phyloP scores from a whole-genome alignment of 192 early-diverging fungal genomes.

The Rhizophlyctis rosea region DNA sequence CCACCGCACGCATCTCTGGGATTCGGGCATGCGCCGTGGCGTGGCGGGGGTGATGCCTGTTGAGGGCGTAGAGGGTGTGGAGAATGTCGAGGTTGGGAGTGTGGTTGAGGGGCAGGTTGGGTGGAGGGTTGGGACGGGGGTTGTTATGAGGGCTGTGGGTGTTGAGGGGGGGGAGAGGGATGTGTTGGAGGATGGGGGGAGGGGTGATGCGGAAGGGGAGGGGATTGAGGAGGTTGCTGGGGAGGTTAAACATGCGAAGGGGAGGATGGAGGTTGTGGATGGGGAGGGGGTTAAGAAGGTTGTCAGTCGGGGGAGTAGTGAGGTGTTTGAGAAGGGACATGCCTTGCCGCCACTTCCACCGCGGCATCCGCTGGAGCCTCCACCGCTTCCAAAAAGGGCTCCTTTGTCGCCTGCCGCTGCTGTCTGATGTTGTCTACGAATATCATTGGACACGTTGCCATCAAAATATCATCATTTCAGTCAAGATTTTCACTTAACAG shows the following conservation, averaged over 20 bases:
- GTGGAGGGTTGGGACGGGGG: constrained; percentile 71
- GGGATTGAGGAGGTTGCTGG: constrained; percentile 5
- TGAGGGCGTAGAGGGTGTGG: constrained; percentile 68
- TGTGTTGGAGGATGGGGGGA: constrained; percentile 6
- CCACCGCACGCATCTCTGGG: constrained; percentile 77
- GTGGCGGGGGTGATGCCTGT: constrained; percentile 85
- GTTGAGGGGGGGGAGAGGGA: constrained; percentile 38
- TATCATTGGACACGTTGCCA: too few species aligned
- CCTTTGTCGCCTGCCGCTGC: too few species aligned
- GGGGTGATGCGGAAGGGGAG: constrained; percentile 7
- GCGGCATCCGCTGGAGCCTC: too few species aligned
- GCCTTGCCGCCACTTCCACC: too few species aligned
- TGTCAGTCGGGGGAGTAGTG: too few species aligned
- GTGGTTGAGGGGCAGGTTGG: constrained; percentile 83
- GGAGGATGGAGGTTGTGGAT: not conserved
- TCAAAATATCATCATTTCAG: too few species aligned
- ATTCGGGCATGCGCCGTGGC: too few species aligned
- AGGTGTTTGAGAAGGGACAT: too few species aligned
- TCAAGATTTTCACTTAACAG: too few species aligned
- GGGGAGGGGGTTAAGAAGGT: too few species aligned
- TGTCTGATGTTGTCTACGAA: too few species aligned
- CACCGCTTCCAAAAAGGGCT: too few species aligned
- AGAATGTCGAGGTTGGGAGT: constrained; percentile 75
- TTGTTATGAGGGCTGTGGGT: constrained; percentile 61
- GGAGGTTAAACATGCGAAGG: constrained; percentile 15